Evolutionary conservation across 2,329 filamentous ascomycete genomes (phyloP).

Genomic region (Aulographum hederae): DNA sequence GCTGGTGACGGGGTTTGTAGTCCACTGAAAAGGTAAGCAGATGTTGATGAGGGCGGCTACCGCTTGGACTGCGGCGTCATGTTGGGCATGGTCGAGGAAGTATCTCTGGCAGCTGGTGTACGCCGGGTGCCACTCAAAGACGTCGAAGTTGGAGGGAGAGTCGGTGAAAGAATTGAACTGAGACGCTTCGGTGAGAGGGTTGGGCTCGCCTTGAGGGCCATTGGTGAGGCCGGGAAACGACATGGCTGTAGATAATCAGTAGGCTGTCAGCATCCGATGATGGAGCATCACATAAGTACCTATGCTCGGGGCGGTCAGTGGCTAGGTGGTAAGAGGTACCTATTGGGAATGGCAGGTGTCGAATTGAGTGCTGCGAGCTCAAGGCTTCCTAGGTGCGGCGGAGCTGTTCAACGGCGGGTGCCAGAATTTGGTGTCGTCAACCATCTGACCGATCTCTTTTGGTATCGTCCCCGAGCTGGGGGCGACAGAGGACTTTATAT

Average conservation of each 20-base stretch:
- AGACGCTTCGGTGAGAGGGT: too few species aligned
- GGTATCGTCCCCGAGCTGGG: too few species aligned
- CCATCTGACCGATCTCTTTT: too few species aligned
- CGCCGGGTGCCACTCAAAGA: slow-evolving; percentile 83
- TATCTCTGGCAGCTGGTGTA: slow-evolving; percentile 82
- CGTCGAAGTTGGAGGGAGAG: slow-evolving; percentile 41
- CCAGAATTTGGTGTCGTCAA: too few species aligned
- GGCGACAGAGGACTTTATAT: too few species aligned
- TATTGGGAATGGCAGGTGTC: too few species aligned
- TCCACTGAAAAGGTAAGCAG: slow-evolving; percentile 66
- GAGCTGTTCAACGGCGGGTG: too few species aligned
- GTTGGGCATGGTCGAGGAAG: slow-evolving; percentile 82
- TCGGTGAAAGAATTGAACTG: slow-evolving; percentile 12
- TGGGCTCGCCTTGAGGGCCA: too few species aligned
- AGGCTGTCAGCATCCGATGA: slow-evolving; percentile 6
- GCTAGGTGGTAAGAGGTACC: too few species aligned
- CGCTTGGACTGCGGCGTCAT: slow-evolving; percentile 66
- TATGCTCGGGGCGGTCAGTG: too few species aligned
- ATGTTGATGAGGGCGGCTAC: slow-evolving; percentile 88
- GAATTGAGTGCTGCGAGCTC: too few species aligned
- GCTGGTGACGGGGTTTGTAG: slow-evolving; percentile 26
- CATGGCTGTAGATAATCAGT: slow-evolving; percentile 2
- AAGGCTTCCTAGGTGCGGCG: too few species aligned
- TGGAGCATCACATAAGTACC: slow-evolving; percentile 16
- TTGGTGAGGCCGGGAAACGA: slow-evolving; percentile 4